Evolutionary conservation across 2,329 filamentous ascomycete species (phyloP).

Genomic region (Neofusicoccum parvum): DNA sequence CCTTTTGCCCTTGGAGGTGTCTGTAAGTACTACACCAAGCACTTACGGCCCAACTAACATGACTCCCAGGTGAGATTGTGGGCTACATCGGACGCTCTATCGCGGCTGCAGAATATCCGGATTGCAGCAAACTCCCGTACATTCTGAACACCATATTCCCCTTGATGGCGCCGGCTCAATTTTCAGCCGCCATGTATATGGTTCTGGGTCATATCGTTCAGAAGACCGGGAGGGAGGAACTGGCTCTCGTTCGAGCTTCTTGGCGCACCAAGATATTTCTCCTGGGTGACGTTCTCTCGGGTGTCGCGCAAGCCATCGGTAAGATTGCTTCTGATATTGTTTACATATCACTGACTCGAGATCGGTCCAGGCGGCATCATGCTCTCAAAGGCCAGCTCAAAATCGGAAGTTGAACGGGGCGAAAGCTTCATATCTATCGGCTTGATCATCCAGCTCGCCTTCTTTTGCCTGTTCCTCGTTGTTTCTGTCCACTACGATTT

Average conservation of each 20-base stretch:
- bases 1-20: conserved; percentile 54
- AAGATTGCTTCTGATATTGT: background rate
- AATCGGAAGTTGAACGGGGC: conserved; percentile 27
- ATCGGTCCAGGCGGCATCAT: background rate
- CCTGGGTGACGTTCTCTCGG: conserved; percentile 43
- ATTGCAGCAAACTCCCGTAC: conserved; percentile 39
- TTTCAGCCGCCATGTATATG: conserved; percentile 51
- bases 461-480: conserved; percentile 54
- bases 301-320: conserved; percentile 39
- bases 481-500: conserved; percentile 32
- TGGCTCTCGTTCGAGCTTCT: conserved; percentile 35
- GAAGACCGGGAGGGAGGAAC: conserved; percentile 35
- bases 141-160: conserved; percentile 48
- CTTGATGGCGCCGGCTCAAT: conserved; percentile 49
- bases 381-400: background rate
- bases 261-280: conserved; percentile 48
- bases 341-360: background rate
- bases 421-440: conserved; percentile 52
- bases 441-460: conserved; percentile 52
- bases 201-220: conserved; percentile 43
- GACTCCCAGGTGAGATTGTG: conserved; percentile 48
- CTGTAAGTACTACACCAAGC: conserved; percentile 38
- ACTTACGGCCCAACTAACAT: background rate
- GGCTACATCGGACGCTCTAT: conserved; percentile 53
- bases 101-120: conserved; percentile 33